phyloP scores from a whole-genome alignment of 2,329 filamentous ascomycete species.

The Drechslerella dactyloides region DNA sequence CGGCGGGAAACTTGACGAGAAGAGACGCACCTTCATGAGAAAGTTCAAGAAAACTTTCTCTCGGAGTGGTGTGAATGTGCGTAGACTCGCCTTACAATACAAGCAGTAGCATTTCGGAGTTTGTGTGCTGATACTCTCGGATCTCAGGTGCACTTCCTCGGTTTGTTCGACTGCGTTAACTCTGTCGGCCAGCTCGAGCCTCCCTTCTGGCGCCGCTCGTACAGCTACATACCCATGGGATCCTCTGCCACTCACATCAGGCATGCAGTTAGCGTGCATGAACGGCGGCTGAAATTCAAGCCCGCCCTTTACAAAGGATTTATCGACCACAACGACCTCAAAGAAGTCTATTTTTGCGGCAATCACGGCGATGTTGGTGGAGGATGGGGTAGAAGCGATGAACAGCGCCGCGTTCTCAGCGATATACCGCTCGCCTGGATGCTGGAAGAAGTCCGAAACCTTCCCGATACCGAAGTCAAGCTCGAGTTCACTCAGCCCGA shows the following conservation, averaged over 20 bases:
- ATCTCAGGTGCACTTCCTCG: conserved; percentile 62
- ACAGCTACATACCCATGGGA: conserved; percentile 59
- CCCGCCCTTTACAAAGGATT: conserved; percentile 60
- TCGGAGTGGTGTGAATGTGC: conserved; percentile 59
- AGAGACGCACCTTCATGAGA: conserved; percentile 53
- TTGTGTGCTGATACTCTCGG: background rate
- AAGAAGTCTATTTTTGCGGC: conserved; percentile 66
- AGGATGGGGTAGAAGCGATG: conserved; percentile 60
- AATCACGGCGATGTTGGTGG: conserved; percentile 65
- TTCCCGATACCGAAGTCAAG: conserved; percentile 51
- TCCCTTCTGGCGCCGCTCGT: conserved; percentile 59
- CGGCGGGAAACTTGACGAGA: conserved; percentile 48
- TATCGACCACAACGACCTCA: conserved; percentile 55
- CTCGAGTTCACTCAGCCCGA: conserved; percentile 46
- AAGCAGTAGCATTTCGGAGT: background rate
- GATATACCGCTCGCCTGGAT: conserved; percentile 65
- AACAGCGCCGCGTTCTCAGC: conserved; percentile 59
- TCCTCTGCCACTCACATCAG: conserved; percentile 62
- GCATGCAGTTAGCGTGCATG: conserved; percentile 65
- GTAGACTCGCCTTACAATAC: background rate
- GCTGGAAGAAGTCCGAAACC: conserved; percentile 60
- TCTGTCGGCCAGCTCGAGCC: conserved; percentile 59
- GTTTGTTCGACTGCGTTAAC: conserved; percentile 65
- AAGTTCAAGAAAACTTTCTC: conserved; percentile 63
- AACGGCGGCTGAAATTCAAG: conserved; percentile 66